These are phyloP conservation scores for Trichoderma oligosporum DNA, from an alignment of 2,329 filamentous ascomycete genomes.

Conservation along the genomic window DNA sequence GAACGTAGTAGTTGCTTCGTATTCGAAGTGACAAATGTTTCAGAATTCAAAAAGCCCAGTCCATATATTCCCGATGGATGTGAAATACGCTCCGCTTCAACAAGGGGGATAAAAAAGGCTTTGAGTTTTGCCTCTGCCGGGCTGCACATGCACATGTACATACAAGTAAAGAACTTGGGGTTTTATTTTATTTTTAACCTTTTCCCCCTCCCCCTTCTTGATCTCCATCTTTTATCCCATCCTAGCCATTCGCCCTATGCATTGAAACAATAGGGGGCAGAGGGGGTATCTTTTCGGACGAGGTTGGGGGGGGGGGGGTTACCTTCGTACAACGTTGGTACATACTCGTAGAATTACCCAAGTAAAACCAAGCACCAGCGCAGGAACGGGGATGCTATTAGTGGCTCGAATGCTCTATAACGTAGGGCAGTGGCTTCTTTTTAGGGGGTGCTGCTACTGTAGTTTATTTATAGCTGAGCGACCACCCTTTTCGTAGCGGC, in stretches of 20 bases:
- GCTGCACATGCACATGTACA: background rate
- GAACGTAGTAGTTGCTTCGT: too few species aligned
- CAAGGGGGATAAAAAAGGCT: too few species aligned
- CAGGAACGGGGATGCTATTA: background rate
- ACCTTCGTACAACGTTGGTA: too few species aligned
- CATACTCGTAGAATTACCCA: background rate
- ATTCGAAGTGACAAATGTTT: too few species aligned
- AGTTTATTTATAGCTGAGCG: slow-evolving; percentile 11
- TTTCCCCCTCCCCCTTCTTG: background rate
- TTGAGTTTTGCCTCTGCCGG: too few species aligned
- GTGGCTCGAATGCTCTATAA: slow-evolving; percentile 2
- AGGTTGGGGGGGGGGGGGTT: too few species aligned
- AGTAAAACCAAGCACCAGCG: background rate
- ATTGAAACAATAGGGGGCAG: too few species aligned
- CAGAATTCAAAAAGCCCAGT: too few species aligned
- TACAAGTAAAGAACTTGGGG: background rate
- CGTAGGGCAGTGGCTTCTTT: background rate
- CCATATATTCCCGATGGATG: too few species aligned
- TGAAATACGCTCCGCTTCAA: too few species aligned
- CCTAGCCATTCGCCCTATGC: background rate
- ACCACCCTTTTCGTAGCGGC: too few species aligned
- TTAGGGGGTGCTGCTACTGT: background rate
- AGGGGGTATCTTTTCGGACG: background rate
- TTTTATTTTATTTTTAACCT: background rate
- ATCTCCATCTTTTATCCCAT: background rate